A percentile compares a stretch with the other conserved stretches of the same genome.
Evolutionary conservation across 768 basidiomycete species (phyloP).

Genomic region (Tricholoma flavovirens): DNA sequence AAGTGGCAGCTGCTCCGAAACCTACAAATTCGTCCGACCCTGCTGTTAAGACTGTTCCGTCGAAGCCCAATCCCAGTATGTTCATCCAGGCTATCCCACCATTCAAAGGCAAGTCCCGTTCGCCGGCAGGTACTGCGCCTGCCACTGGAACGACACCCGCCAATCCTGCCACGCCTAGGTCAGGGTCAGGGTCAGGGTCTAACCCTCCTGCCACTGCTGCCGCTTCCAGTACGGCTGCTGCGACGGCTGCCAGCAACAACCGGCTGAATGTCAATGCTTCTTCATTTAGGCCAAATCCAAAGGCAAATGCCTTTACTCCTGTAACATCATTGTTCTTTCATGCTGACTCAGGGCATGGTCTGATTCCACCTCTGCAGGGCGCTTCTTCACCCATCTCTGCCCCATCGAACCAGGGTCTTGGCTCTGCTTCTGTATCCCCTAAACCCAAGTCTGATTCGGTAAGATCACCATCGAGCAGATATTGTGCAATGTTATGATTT

Average conservation of each 20-base stretch:
- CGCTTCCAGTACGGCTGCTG: constrained; percentile 47
- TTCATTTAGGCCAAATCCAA: constrained; percentile 85
- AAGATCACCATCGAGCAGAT: not conserved
- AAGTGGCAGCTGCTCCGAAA: constrained; percentile 24
- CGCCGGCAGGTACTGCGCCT: constrained; percentile 17
- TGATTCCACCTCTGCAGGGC: constrained; percentile 30
- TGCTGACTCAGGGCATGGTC: constrained; percentile 17
- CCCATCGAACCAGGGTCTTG: constrained; percentile 22
- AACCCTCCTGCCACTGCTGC: constrained; percentile 11
- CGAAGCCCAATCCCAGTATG: constrained; percentile 37
- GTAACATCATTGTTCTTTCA: constrained; percentile 32
- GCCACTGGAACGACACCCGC: constrained; percentile 22
- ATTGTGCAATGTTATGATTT: constrained; percentile 6
- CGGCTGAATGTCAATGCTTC: constrained; percentile 86
- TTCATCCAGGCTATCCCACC: constrained; percentile 87
- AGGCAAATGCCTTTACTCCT: constrained; percentile 72
- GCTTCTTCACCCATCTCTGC: constrained; percentile 42
- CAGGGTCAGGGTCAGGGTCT: constrained; percentile 8
- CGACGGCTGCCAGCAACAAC: constrained; percentile 35
- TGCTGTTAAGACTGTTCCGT: constrained; percentile 36
- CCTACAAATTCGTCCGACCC: constrained; percentile 25
- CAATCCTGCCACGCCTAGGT: constrained; percentile 13
- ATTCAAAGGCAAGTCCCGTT: constrained; percentile 62
- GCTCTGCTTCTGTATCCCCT: constrained; percentile 53
- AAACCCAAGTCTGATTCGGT: constrained; percentile 59